Evolutionary conservation across 129 eudicot species (phyloP), one percentile per base, ranked within the genome.

Genomic region (Solidago caesia): DNA sequence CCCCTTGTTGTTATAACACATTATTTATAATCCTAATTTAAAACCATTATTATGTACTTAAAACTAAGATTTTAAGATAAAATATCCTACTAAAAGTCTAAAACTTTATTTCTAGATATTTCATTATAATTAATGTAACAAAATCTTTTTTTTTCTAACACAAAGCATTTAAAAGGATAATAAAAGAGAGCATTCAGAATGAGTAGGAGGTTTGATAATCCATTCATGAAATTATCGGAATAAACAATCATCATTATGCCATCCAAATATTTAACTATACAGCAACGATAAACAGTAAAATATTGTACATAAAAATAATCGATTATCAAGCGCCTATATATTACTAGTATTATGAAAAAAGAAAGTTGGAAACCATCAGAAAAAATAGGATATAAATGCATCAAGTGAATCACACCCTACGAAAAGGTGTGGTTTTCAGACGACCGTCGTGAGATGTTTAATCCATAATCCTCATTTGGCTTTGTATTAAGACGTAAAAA

Each of bases 381-480:
- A 66, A 6, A 63, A 70, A 11, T 48, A 84, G 89, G 39, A 33
- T 33, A 85, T 74, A 14, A 42, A 62, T 68, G n/a, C 87, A 86
- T 86, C 90, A 86, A 44, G 8, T 9, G 41, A 11, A 53, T 7
- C 14, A 80, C 79, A 79, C 86, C 65, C 39, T 6, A 53, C 55
- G 49, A 33, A 84, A 64, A 16, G 64, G 79, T 39, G 25, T 74
- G 52, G 53, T 75, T 55, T 74, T 86, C 90, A 86, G 90, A 86
- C 85, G 87, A 86, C 90, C 87, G 85, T 86, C 87, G 85, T 83
- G 90, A 83, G 90, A 48, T 21, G 21, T 49, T 51, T 7, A 45
- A 68, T 64, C 82, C 83, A 63, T 58, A 74, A 16, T 86, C 90
- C 25, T 86, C 90, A 82, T 70, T 15, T 75, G 89, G 82, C 4